phyloP scores from a whole-genome alignment of 2,329 filamentous ascomycete genomes.

The Penicillium italicum region DNA sequence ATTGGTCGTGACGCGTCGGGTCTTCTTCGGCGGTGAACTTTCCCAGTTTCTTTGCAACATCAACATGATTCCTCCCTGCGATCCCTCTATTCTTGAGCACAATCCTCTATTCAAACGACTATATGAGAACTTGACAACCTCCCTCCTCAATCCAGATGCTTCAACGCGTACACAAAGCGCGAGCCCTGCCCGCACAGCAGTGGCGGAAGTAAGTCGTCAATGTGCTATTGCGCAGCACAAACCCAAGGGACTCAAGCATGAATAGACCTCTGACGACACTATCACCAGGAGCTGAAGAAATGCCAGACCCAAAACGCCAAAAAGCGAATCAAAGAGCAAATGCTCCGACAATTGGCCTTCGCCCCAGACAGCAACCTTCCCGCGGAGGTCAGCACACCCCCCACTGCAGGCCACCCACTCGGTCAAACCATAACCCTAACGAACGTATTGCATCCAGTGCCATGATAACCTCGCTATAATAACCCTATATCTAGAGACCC shows the following conservation, averaged over 20 bases:
- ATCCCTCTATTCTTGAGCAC: conserved; percentile 37
- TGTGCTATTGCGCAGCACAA: background rate
- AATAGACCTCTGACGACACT: background rate
- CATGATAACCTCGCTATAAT: conserved; percentile 37
- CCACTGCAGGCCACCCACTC: background rate
- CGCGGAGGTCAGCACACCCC: conserved; percentile 30
- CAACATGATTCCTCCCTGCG: conserved; percentile 44
- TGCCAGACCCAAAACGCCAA: conserved; percentile 34
- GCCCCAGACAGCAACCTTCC: conserved; percentile 31
- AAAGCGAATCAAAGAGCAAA: conserved; percentile 33
- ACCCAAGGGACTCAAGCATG: background rate
- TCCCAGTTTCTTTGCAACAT: conserved; percentile 8
- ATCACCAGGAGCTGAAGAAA: conserved; percentile 34
- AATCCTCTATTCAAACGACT: conserved; percentile 45
- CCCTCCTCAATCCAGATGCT: conserved; percentile 40
- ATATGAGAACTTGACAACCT: conserved; percentile 39
- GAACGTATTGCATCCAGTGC: conserved; percentile 20
- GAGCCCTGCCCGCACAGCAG: conserved; percentile 29
- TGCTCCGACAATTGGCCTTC: conserved; percentile 32
- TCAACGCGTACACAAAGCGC: conserved; percentile 35
- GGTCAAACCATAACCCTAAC: no score
- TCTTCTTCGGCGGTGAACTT: conserved; percentile 20
- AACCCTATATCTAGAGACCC: conserved; percentile 37
- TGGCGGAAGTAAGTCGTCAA: conserved; percentile 32
- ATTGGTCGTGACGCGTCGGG: background rate